Percentiles rank a stretch among this genome's conserved stretches.
Conservation (phyloP, 257 asterid species). For the Ligustrum vulgare region DNA sequence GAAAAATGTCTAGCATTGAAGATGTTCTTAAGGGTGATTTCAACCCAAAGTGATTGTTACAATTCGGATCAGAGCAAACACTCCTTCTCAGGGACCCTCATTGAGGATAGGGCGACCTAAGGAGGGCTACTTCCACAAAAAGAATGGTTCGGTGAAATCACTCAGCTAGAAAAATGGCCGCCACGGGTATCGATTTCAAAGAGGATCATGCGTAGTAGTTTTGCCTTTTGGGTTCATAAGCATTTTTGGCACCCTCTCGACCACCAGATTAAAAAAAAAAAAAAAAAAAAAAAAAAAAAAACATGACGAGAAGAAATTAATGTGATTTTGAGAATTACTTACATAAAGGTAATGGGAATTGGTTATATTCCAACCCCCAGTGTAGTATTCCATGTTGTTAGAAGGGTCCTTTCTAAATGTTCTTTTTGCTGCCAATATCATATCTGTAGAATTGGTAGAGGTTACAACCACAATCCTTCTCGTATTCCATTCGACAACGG, state of each 20-base stretch:
- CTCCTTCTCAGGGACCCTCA: no score
- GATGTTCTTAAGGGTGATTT: no score
- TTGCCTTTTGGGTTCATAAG: neutral
- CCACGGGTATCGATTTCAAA: no score
- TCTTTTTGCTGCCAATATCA: constrained; percentile 36
- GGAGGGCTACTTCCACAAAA: no score
- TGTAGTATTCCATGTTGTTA: constrained; percentile 20
- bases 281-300: neutral
- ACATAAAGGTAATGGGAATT: constrained; percentile 24
- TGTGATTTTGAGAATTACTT: constrained; percentile 10
- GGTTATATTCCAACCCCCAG: constrained; percentile 40
- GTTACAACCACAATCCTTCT: constrained; percentile 25
- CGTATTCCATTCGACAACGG: neutral
- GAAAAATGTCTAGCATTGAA: no score
- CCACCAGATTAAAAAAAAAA: no score
- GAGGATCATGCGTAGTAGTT: neutral
- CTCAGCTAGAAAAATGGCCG: no score
- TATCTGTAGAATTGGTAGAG: constrained; percentile 15
- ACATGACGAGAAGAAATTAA: neutral
- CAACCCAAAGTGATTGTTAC: no score
- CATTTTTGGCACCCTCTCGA: neutral
- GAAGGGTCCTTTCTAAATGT: constrained; percentile 34
- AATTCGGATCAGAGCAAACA: no score
- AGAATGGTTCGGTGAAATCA: no score
- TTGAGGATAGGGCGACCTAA: no score